Base-by-base conservation (phyloP, 2,329 filamentous ascomycete species). In the Colletotrichum sp. region DNA sequence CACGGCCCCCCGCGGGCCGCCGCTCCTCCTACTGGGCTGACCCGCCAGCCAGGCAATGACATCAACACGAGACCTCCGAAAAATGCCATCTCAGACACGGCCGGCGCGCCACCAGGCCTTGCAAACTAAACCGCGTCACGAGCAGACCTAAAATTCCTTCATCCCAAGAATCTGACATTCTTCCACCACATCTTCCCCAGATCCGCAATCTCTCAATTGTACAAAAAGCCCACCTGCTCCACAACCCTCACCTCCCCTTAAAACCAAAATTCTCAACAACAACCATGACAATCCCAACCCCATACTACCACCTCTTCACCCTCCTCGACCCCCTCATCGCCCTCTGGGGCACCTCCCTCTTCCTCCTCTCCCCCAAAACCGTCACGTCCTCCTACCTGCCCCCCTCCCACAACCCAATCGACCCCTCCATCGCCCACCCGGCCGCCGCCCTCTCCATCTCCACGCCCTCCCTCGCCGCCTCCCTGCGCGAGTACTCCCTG, bases 291-390 rank as follows among this genome's bases (percentile, higher is more conserved):
- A 66, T 75, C 27, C 72, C 72, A 22, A 52, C 36, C 11, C 13
- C 72, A 9, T 76, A 76, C 59, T 12, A 8, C 16, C 16, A 15
- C 29, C 27, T 76, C 55, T 72, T 69, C 63, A 59, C 36, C 30
- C n/a, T 62, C 69, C 52, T 76, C 62, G 69, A 72, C 63, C 69
- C 69, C 27, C 59, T 75, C 5, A 62, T 75, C 15, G 72, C 72
- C 49, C 59, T 71, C 44, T 75, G 72, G 72, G 72, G 72, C 25
- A 22, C 55, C 7, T 62, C 36, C 63, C 62, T 76, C 52, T 72
- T 76, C 63, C 64, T 69, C 73, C 11, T 72, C 55, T 39, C 62
- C 69, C 62, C 69, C 13, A 19, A 62, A 2, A 72, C 62, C 3
- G 69, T 72, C 1, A 68, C 73, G 4, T 63, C 62, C 62, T 72